Evolutionary conservation across 2,329 filamentous ascomycete species (phyloP), one percentile per base, ranked within the genome.

Genomic region (Fusarium sp.): DNA sequence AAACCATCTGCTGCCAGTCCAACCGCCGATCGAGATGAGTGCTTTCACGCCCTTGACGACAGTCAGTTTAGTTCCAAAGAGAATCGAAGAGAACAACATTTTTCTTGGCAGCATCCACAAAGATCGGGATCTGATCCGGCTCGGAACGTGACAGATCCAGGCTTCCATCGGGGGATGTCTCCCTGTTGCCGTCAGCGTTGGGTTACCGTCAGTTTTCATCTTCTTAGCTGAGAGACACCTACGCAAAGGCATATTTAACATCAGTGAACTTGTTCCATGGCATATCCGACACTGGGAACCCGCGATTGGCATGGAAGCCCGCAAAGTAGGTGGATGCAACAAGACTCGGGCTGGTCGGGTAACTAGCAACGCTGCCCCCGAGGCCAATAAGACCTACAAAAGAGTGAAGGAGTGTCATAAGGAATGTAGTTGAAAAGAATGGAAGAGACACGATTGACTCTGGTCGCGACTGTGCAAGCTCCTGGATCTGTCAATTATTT

Each of bases 301-400:
- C 70, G 49, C 58, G 33, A 16, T 61, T 61, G 33, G 70, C 50
- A 38, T 73, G 70, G 59, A 72, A 73, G 18, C 70, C 70, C 7
- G 70, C 70, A 29, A 72, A 71, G 23, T 73, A 73, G 8, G 70
- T 73, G 1, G 70, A 73, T 4, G 70, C 65, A 0, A 73, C 70
- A 2, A 72, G 61, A 4, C 27, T 16, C 7, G 3, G 16, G 6
- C 16, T 46, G 9, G 9, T 6, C n/a, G 58, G 7, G n/a, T 33
- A 33, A 27, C n/a, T 51, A 2, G 44, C 11, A 3, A 10, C 59
- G 50, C 16, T 51, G 23, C 23, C 13, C 23, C 57, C 29, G 1
- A 72, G 50, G 55, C 62, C 53, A 31, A 71, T 13, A 23, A 69
- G 49, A 57, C 66, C 69, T 20, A 70, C 25, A n/a, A 70, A 20